phyloP scores from a whole-genome alignment of 495 filamentous ascomycete genomes.

The Staphylotrichum longicolle region DNA sequence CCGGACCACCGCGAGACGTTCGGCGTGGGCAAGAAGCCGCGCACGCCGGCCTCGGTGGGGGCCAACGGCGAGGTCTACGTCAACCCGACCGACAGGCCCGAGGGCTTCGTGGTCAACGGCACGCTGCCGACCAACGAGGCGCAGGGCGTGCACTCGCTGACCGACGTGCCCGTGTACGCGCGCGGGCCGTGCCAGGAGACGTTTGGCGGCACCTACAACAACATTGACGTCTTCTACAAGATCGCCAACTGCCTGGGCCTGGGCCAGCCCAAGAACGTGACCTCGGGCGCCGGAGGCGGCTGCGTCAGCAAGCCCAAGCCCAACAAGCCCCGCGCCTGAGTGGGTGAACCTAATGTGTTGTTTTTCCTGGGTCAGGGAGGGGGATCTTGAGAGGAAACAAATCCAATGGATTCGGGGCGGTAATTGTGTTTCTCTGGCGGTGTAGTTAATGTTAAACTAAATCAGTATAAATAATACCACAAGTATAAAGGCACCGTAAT shows the following conservation, averaged over 20 bases:
- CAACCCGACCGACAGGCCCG: slow-evolving; percentile 59
- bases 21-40: slow-evolving; percentile 56
- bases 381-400: no score
- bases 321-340: no score
- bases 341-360: no score
- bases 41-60: slow-evolving; percentile 51
- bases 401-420: no score
- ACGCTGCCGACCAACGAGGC: slow-evolving; percentile 56
- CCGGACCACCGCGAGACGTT: slow-evolving; percentile 69
- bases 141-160: slow-evolving; percentile 69
- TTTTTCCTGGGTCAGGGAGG: no score
- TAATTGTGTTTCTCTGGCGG: no score
- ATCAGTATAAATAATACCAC: no score
- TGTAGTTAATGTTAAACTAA: no score
- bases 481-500: no score
- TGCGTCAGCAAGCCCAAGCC: not conserved
- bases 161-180: slow-evolving; percentile 73
- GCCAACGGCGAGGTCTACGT: slow-evolving; percentile 54
- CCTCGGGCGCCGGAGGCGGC: slow-evolving; percentile 12
- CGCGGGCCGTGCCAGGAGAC: slow-evolving; percentile 68
- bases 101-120: slow-evolving; percentile 65
- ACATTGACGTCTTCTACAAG: slow-evolving; percentile 69
- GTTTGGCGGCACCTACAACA: slow-evolving; percentile 67
- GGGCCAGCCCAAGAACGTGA: slow-evolving; percentile 34
- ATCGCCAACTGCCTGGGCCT: slow-evolving; percentile 68